Base-by-base conservation (phyloP, 352 stramenopile genomes). In the Globisporangium polare region DNA sequence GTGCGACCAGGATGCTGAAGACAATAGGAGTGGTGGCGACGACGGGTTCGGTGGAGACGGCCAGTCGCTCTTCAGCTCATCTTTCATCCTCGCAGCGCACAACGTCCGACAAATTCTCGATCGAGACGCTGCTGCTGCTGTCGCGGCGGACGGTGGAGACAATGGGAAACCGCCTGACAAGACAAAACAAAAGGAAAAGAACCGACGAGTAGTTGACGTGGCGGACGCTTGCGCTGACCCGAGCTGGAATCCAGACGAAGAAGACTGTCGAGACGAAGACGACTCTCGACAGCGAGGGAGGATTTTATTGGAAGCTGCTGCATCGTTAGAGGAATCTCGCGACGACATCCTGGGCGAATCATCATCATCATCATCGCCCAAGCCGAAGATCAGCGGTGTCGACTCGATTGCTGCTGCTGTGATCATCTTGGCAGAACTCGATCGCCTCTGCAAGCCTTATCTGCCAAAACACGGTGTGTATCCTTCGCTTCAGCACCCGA, bases 351-450 rank as follows among this genome's bases (percentile, higher is more conserved):
- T 66, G 18, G 7, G n/a, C 9, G 50, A 55, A 29, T n/a, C 27
- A 53, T 17, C 50, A n/a, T n/a, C n/a, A 8, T 39, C 26, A 10
- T 24, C 50, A n/a, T 46, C 49, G 5, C n/a, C 39, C 3, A 65
- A 61, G 29, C 17, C 7, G n/a, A 45, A 39, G 5, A 53, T 18
- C 13, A 18, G n/a, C 42, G 49, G 59, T 13, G 27, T 59, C 33
- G 51, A 88, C 35, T 69, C 75, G 1, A 41, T 87, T 0, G 69
- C 86, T 27, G 53, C 75, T 18, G 80, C 66, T 18, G 65, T 86
- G 27, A 71, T 88, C 17, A 71, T 97, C 17, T 39, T 97, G 12
- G 89, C 88, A 1, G 82, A 96, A 31, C 69, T 97, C 20, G 88
- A 96, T 53, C 72, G 86, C 13, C 65, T 96, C 8, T 82, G 65